Conservation (phyloP, 164 flowering plant genomes). For the Dillenia turbinata region DNA sequence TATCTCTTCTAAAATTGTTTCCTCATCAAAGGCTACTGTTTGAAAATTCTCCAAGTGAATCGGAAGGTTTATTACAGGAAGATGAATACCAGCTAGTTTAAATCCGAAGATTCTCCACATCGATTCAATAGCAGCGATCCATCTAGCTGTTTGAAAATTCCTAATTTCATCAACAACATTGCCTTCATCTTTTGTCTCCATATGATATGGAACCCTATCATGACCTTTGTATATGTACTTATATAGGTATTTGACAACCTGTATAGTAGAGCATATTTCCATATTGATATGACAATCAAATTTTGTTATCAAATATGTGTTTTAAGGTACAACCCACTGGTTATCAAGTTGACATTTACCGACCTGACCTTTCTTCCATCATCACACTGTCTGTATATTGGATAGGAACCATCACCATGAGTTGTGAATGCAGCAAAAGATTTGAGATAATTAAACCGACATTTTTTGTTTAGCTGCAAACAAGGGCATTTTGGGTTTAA, state of each 20-base stretch:
- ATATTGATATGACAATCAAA: constrained; percentile 18
- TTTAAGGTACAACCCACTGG: constrained; percentile 10
- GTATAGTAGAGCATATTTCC: constrained; percentile 9
- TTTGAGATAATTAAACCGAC: constrained; percentile 9
- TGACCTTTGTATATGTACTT: constrained; percentile 17
- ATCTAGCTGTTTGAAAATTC: constrained; percentile 11
- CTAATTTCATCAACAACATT: constrained; percentile 9
- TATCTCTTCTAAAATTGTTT: no score
- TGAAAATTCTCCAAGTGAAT: constrained; percentile 3
- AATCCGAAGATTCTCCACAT: constrained; percentile 9
- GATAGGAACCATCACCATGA: constrained; percentile 5
- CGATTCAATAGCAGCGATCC: constrained; percentile 4
- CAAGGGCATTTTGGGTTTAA: neutral
- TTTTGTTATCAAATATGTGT: constrained; percentile 3
- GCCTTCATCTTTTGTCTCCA: neutral
- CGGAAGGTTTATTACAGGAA: neutral
- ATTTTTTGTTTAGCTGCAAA: constrained; percentile 7
- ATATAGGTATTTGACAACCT: constrained; percentile 11
- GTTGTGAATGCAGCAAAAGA: neutral
- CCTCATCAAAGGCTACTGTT: neutral
- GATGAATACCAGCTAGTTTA: neutral
- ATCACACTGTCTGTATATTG: constrained; percentile 8
- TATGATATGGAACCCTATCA: neutral
- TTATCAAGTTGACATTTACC: neutral
- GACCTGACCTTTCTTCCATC: neutral